Conservation (phyloP, 2,329 filamentous ascomycete genomes). For the Drechslerella stenobrocha region DNA sequence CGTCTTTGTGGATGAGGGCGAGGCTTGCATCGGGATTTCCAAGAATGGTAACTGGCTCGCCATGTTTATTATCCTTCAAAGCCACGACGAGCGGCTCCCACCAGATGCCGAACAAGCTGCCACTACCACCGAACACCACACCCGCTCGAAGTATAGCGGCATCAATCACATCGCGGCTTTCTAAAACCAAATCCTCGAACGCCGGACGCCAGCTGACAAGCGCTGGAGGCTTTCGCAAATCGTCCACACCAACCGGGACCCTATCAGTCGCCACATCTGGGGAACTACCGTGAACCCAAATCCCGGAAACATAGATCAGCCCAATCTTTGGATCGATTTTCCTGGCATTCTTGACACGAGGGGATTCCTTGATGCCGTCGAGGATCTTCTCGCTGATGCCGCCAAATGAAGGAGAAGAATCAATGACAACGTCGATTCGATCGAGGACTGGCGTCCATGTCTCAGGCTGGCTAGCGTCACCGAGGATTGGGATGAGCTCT, state of each 20-base stretch:
- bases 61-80: slow-evolving; percentile 40
- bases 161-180: slow-evolving; percentile 54
- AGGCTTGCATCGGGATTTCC: slow-evolving; percentile 51
- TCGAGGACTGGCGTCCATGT: slow-evolving; percentile 51
- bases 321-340: slow-evolving; percentile 54
- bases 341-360: slow-evolving; percentile 43
- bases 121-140: slow-evolving; percentile 55
- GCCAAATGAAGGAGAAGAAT: slow-evolving; percentile 52
- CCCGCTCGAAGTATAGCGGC: slow-evolving; percentile 54
- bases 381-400: slow-evolving; percentile 50
- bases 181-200: slow-evolving; percentile 55
- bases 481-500: slow-evolving; percentile 55
- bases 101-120: slow-evolving; percentile 53
- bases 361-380: slow-evolving; percentile 49
- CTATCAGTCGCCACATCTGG: slow-evolving; percentile 53
- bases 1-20: slow-evolving; percentile 56
- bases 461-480: slow-evolving; percentile 49
- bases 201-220: slow-evolving; percentile 54
- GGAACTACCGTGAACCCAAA: slow-evolving; percentile 56
- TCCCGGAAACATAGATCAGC: slow-evolving; percentile 56
- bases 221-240: slow-evolving; percentile 49
- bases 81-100: slow-evolving; percentile 53
- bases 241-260: slow-evolving; percentile 51
- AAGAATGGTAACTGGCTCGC: slow-evolving; percentile 47
- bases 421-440: slow-evolving; percentile 56